Conservation (phyloP, 306 rosid genomes). For the Cicer bijugum region DNA sequence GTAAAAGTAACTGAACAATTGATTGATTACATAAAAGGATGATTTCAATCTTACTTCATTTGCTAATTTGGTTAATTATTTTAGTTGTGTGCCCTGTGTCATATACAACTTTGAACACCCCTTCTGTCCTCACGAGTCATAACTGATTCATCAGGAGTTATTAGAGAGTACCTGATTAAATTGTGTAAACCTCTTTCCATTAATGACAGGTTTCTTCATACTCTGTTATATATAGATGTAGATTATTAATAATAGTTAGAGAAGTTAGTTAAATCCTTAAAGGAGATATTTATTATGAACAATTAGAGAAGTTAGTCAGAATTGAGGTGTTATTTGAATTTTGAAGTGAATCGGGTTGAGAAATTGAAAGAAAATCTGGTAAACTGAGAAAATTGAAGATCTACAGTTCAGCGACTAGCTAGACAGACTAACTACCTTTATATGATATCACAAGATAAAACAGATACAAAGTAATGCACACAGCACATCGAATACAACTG, state of each 20-base stretch:
- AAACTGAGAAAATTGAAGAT: background rate
- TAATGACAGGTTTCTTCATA: constrained; percentile 26
- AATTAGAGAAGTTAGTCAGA: constrained; percentile 6
- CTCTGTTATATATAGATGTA: constrained; percentile 19
- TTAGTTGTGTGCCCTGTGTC: constrained; percentile 18
- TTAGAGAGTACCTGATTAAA: constrained; percentile 34
- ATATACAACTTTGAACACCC: constrained; percentile 4
- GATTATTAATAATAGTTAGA: background rate
- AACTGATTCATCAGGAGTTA: constrained; percentile 31
- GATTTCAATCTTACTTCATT: constrained; percentile 5
- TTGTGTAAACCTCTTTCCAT: constrained; percentile 19
- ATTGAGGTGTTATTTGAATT: background rate
- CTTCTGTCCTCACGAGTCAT: constrained; percentile 3
- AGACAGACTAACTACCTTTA: background rate
- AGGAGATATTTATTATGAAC: background rate
- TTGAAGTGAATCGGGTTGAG: background rate
- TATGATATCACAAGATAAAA: background rate
- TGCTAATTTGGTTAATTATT: background rate
- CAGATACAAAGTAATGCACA: background rate
- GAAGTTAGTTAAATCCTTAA: background rate
- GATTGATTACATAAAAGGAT: constrained; percentile 1
- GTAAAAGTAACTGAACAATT: constrained; percentile 21
- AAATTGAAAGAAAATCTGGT: background rate
- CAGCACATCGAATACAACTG: background rate
- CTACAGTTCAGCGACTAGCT: background rate